Conservation (phyloP, 352 stramenopile genomes). For the Pilasporangium apinafurcum region DNA sequence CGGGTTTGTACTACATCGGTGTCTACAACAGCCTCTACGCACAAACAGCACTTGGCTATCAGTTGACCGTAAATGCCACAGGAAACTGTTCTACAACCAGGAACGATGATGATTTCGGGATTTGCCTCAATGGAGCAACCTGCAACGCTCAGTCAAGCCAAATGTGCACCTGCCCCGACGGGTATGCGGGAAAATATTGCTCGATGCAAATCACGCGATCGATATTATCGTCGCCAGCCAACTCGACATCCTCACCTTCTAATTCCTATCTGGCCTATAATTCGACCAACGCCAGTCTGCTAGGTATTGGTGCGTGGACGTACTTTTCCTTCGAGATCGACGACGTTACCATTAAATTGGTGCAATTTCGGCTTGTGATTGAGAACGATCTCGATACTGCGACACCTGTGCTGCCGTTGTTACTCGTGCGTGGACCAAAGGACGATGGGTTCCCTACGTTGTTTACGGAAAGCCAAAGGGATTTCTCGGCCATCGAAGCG, state of each 20-base stretch:
- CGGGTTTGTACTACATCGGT: constrained; percentile 68
- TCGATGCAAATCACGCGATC: constrained; percentile 15
- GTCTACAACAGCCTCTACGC: constrained; percentile 73
- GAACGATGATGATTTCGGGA: constrained; percentile 10
- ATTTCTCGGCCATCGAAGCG: constrained; percentile 32
- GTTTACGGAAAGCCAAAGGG: constrained; percentile 27
- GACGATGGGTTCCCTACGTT: constrained; percentile 54
- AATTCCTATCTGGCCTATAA: constrained; percentile 20
- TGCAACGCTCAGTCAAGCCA: constrained; percentile 44
- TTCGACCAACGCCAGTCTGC: constrained; percentile 9
- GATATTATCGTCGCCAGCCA: constrained; percentile 5
- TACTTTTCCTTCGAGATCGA: constrained; percentile 66
- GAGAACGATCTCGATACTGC: constrained; percentile 28
- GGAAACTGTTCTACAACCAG: constrained; percentile 23
- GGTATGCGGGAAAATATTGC: constrained; percentile 39
- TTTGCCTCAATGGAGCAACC: constrained; percentile 36
- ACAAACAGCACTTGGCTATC: constrained; percentile 31
- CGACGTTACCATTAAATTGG: constrained; percentile 25
- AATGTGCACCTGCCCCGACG: constrained; percentile 38
- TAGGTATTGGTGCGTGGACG: constrained; percentile 42
- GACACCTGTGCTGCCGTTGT: constrained; percentile 42
- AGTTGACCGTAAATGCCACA: constrained; percentile 46
- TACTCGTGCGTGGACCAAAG: constrained; percentile 43
- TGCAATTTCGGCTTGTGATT: constrained; percentile 42
- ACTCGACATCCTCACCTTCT: not conserved